Conservation (phyloP, 768 basidiomycete genomes). For the Mycena olivaceomarginata region DNA sequence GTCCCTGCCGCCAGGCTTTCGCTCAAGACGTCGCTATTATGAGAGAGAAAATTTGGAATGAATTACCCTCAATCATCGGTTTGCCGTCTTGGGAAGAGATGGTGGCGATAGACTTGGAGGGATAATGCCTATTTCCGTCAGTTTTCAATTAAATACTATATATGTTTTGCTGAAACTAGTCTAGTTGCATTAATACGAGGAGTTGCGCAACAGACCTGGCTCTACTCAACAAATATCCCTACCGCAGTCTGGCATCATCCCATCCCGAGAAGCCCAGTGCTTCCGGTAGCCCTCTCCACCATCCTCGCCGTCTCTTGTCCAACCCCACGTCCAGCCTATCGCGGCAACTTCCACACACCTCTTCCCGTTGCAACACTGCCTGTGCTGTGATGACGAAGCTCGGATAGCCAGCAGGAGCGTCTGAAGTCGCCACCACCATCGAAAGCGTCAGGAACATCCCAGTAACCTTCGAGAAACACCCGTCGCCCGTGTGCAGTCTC, state of each 20-base stretch:
- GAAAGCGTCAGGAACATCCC: slow-evolving; percentile 34
- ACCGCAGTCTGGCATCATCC: slow-evolving; percentile 37
- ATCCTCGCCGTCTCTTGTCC: slow-evolving; percentile 37
- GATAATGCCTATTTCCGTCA: not conserved
- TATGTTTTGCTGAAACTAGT: not conserved
- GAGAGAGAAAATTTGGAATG: slow-evolving; percentile 67
- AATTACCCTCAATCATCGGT: slow-evolving; percentile 66
- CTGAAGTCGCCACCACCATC: slow-evolving; percentile 34
- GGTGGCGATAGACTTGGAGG: slow-evolving; percentile 53
- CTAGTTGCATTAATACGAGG: not conserved
- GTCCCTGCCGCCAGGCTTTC: slow-evolving; percentile 65
- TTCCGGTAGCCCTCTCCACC: slow-evolving; percentile 42
- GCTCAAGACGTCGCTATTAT: slow-evolving; percentile 59
- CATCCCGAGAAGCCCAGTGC: slow-evolving; percentile 40
- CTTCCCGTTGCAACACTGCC: slow-evolving; percentile 33
- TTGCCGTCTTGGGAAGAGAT: slow-evolving; percentile 70
- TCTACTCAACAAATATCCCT: not conserved
- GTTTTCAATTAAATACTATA: not conserved
- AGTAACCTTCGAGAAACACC: slow-evolving; percentile 36
- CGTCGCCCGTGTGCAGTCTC: slow-evolving; percentile 19
- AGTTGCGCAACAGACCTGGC: not conserved
- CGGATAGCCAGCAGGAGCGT: slow-evolving; percentile 40
- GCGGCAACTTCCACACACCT: slow-evolving; percentile 36
- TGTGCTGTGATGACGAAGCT: slow-evolving; percentile 39
- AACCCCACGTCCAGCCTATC: slow-evolving; percentile 35